Percentiles rank a stretch among this genome's conserved stretches.
Conservation (phyloP, 2,329 filamentous ascomycete species). For the Colletotrichum sp. region DNA sequence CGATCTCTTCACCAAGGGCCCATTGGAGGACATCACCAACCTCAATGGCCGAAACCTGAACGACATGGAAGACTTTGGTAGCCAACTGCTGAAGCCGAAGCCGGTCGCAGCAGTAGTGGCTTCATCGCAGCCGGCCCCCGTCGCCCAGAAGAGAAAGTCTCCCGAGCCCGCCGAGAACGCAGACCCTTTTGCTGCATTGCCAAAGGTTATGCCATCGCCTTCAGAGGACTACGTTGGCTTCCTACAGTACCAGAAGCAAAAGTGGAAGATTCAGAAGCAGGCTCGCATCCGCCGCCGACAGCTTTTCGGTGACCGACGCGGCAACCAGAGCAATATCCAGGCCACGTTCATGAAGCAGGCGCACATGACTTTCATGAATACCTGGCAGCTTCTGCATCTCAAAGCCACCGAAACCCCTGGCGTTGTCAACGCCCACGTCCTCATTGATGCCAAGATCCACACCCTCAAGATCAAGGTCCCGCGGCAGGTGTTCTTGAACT, state of each 20-base stretch:
- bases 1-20: slow-evolving; percentile 79
- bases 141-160: slow-evolving; percentile 73
- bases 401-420: slow-evolving; percentile 83
- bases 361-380: slow-evolving; percentile 85
- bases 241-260: slow-evolving; percentile 93
- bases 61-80: slow-evolving; percentile 85
- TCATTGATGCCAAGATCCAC: slow-evolving; percentile 94
- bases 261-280: slow-evolving; percentile 98
- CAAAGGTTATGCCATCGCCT: slow-evolving; percentile 82
- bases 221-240: slow-evolving; percentile 88
- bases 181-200: slow-evolving; percentile 83
- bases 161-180: slow-evolving; percentile 68
- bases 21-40: slow-evolving; percentile 76
- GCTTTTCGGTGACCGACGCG: slow-evolving; percentile 85
- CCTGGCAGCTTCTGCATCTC: slow-evolving; percentile 94
- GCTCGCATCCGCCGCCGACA: slow-evolving; percentile 85
- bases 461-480: slow-evolving; percentile 87
- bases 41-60: slow-evolving; percentile 55
- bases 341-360: slow-evolving; percentile 88
- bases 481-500: slow-evolving; percentile 87
- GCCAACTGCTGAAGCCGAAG: slow-evolving; percentile 69
- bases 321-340: slow-evolving; percentile 68
- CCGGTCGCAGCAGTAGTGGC: slow-evolving; percentile 57
- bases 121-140: slow-evolving; percentile 58
- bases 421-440: slow-evolving; percentile 83